Conservation (phyloP, 495 filamentous ascomycete species). For the Penicillium ochrochloron region DNA sequence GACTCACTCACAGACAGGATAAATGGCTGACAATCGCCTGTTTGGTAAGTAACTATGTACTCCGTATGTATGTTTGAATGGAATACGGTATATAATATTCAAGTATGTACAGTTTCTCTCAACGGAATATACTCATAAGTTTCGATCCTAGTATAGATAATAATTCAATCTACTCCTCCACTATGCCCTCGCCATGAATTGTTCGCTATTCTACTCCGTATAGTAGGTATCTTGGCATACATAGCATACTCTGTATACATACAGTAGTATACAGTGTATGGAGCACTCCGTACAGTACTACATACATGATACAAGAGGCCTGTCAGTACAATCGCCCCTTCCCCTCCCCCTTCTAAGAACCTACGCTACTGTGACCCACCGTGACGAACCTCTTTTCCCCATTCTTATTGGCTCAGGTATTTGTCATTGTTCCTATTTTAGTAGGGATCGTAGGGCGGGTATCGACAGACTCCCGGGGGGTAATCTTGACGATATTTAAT, state of each 20-base stretch:
- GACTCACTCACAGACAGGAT: background rate
- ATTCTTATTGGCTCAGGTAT: conserved; percentile 38
- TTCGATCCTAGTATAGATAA: background rate
- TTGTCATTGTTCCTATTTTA: conserved; percentile 42
- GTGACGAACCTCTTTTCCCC: conserved; percentile 27
- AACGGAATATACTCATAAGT: background rate
- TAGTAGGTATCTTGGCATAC: background rate
- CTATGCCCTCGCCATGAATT: background rate
- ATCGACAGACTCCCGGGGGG: conserved; percentile 15
- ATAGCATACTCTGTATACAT: background rate
- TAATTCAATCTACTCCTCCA: background rate
- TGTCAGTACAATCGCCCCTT: background rate
- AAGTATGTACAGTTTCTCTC: too few species aligned
- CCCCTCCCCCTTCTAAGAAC: background rate
- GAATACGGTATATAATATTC: background rate
- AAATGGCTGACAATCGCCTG: background rate
- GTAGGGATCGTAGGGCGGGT: conserved; percentile 38
- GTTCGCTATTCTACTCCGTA: too few species aligned
- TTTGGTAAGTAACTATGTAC: background rate
- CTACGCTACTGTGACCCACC: conserved; percentile 22
- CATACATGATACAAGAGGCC: background rate
- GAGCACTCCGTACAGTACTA: background rate
- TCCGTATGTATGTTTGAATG: background rate
- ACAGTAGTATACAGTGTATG: background rate
- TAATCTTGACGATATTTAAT: conserved; percentile 23